Evolutionary conservation across 495 filamentous ascomycete species (phyloP).

Genomic region (Friedmanniomyces simplex): DNA sequence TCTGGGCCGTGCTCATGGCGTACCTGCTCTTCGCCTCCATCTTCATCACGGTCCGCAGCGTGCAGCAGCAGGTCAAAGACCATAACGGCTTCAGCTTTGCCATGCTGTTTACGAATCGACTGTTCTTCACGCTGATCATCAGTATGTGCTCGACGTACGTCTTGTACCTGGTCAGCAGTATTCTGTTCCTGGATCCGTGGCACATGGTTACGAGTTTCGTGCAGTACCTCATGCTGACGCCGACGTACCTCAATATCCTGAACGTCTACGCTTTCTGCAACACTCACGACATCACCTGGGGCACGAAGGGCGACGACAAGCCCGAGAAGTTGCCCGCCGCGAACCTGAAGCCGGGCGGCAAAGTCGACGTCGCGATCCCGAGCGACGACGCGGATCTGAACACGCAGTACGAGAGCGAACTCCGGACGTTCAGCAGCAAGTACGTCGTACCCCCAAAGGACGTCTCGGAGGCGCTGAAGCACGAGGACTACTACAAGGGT

Average conservation of each 20-base stretch:
- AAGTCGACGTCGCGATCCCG: slow-evolving; percentile 88
- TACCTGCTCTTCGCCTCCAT: slow-evolving; percentile 92
- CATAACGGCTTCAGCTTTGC: slow-evolving; percentile 49
- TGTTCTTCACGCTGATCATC: slow-evolving; percentile 90
- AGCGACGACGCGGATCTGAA: slow-evolving; percentile 79
- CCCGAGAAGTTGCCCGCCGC: slow-evolving; percentile 70
- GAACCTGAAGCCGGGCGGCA: slow-evolving; percentile 77
- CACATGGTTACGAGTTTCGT: slow-evolving; percentile 95
- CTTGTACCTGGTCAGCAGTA: slow-evolving; percentile 82
- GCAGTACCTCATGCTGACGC: slow-evolving; percentile 92
- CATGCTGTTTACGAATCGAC: slow-evolving; percentile 69
- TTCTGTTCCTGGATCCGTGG: slow-evolving; percentile 98
- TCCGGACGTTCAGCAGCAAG: slow-evolving; percentile 58
- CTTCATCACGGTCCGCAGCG: slow-evolving; percentile 84
- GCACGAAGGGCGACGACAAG: slow-evolving; percentile 91
- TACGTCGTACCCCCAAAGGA: slow-evolving; percentile 54
- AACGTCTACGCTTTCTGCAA: slow-evolving; percentile 99
- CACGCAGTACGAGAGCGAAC: slow-evolving; percentile 83
- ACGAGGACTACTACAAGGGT: slow-evolving; percentile 97
- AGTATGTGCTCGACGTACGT: slow-evolving; percentile 86
- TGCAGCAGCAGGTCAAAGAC: slow-evolving; percentile 51
- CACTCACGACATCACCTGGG: slow-evolving; percentile 95
- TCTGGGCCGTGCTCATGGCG: slow-evolving; percentile 92
- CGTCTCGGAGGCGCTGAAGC: slow-evolving; percentile 58
- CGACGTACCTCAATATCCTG: slow-evolving; percentile 91